phyloP scores from a whole-genome alignment of 2,329 filamentous ascomycete species.

The Trichoderma sp. region DNA sequence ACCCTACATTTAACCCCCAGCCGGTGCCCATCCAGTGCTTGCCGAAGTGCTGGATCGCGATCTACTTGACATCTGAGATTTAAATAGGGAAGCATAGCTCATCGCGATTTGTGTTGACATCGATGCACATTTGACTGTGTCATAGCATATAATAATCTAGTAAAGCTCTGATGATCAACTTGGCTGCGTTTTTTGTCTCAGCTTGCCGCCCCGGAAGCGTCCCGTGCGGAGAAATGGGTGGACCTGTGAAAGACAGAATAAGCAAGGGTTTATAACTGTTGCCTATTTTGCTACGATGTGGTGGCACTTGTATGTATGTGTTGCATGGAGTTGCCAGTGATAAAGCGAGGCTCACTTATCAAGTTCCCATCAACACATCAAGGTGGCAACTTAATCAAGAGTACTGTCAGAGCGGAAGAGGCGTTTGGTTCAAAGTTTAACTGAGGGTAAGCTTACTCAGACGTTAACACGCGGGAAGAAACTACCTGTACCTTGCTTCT shows the following conservation, averaged over 20 bases:
- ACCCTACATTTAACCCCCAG: not conserved
- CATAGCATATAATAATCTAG: not conserved
- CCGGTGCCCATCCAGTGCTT: not conserved
- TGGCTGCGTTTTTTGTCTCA: not conserved
- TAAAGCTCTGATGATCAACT: not conserved
- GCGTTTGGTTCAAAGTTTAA: slow-evolving; percentile 6
- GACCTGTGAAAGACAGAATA: not conserved
- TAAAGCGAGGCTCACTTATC: not conserved
- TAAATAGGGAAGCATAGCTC: not conserved
- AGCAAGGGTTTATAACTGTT: not conserved
- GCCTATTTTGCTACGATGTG: not conserved
- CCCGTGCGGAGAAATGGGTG: slow-evolving; percentile 12
- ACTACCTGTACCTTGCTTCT: not conserved
- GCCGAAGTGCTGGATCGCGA: not conserved
- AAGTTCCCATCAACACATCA: not conserved
- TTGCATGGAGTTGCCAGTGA: not conserved
- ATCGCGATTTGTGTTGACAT: not conserved
- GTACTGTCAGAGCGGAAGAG: slow-evolving; percentile 6
- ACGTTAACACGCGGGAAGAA: not conserved
- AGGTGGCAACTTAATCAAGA: not conserved
- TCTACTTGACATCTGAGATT: not conserved
- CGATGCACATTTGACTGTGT: not conserved
- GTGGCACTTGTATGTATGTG: not conserved
- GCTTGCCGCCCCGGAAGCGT: slow-evolving; percentile 13
- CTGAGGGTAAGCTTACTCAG: slow-evolving; percentile 19